Evolutionary conservation across 2,329 filamentous ascomycete species (phyloP).

Genomic region (Calcarisporium arbuscula): DNA sequence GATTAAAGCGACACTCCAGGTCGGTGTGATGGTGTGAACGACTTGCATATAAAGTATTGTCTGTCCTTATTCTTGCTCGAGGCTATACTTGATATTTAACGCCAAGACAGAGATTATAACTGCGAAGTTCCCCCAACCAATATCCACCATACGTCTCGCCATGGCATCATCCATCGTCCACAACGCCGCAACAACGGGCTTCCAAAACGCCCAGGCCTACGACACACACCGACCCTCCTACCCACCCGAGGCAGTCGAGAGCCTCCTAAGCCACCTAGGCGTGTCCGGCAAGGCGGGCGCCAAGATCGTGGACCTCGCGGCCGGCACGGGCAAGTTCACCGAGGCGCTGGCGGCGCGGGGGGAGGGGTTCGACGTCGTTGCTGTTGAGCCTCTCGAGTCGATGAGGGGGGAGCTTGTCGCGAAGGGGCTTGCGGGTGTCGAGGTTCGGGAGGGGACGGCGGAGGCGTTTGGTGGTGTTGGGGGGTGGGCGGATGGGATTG

Average conservation of each 20-base stretch:
- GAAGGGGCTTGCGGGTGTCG: conserved; percentile 52
- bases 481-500: conserved; percentile 57
- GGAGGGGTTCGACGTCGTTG: conserved; percentile 54
- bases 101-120: too few species aligned
- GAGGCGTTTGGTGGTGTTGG: conserved; percentile 48
- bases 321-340: conserved; percentile 67
- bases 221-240: conserved; percentile 65
- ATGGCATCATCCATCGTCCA: conserved; percentile 40
- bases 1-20: too few species aligned
- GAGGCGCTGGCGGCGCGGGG: conserved; percentile 48
- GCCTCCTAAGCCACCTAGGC: conserved; percentile 49
- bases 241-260: conserved; percentile 48
- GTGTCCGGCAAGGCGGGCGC: conserved; percentile 40
- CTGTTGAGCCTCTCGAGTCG: conserved; percentile 56
- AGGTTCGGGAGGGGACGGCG: conserved; percentile 51
- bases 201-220: conserved; percentile 58
- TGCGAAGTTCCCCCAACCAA: too few species aligned
- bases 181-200: conserved; percentile 48
- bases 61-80: too few species aligned
- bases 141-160: not conserved
- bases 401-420: conserved; percentile 57
- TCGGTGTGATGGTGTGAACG: too few species aligned
- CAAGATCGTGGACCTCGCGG: conserved; percentile 56
- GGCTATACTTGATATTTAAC: too few species aligned
- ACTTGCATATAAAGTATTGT: too few species aligned